Evolutionary conservation across 495 filamentous ascomycete species (phyloP).

Genomic region (Aspergillus baeticus): DNA sequence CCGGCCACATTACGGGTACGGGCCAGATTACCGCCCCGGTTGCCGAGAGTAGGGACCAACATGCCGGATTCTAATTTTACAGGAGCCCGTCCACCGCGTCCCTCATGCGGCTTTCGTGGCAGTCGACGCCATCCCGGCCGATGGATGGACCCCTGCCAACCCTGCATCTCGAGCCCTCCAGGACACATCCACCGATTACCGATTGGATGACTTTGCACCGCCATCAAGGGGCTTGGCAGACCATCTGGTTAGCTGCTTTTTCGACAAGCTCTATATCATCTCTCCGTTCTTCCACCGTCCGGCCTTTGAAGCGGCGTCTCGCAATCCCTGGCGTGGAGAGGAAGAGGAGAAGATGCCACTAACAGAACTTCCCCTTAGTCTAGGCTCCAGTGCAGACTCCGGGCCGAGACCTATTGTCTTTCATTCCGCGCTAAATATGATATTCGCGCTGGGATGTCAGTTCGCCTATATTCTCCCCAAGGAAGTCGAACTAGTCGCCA

Average conservation of each 20-base stretch:
- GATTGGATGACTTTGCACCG: conserved; percentile 32
- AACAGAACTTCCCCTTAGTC: too few species aligned
- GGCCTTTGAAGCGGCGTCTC: conserved; percentile 15
- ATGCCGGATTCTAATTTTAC: conserved; percentile 20
- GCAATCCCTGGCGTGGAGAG: too few species aligned
- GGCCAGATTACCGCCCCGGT: too few species aligned
- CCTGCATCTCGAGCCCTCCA: too few species aligned
- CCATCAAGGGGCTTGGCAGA: conserved; percentile 46
- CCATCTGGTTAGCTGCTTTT: conserved; percentile 42
- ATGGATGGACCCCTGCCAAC: not conserved
- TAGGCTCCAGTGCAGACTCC: conserved; percentile 33
- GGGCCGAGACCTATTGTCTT: conserved; percentile 41
- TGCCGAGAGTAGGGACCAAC: too few species aligned
- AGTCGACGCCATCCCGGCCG: conserved; percentile 22
- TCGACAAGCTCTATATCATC: conserved; percentile 33
- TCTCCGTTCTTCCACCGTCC: conserved; percentile 49
- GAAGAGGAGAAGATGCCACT: too few species aligned
- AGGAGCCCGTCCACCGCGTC: conserved; percentile 43
- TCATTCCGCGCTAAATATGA: conserved; percentile 42
- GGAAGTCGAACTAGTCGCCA: conserved; percentile 9
- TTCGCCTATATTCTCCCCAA: conserved; percentile 38
- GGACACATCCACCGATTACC: conserved; percentile 7
- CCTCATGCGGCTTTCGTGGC: conserved; percentile 39
- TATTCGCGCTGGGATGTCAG: conserved; percentile 46
- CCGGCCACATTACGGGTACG: too few species aligned